phyloP scores from a whole-genome alignment of 257 asterid species.

The Solanum verrucosum region DNA sequence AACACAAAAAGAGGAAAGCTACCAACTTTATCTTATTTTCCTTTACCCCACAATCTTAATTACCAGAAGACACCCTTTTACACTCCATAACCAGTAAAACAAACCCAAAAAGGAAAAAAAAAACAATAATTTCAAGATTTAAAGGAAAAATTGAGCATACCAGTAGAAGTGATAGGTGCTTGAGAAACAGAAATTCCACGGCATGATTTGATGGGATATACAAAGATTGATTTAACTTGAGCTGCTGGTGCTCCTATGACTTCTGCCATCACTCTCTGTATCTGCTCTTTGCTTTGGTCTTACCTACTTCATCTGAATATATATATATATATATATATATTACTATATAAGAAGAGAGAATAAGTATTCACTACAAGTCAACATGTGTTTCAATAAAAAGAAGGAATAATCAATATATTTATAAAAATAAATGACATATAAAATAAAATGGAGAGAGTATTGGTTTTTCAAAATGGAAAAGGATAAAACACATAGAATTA shows the following conservation, averaged over 20 bases:
- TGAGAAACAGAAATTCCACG: conserved; percentile 52
- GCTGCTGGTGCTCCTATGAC: conserved; percentile 5
- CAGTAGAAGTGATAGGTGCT: conserved; percentile 51
- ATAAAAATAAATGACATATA: too few species aligned
- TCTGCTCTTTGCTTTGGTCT: background rate
- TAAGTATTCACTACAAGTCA: too few species aligned
- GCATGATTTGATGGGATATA: conserved; percentile 80
- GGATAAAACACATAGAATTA: too few species aligned
- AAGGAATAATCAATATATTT: too few species aligned
- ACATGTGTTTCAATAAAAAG: too few species aligned
- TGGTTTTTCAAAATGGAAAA: too few species aligned
- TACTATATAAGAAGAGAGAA: too few species aligned
- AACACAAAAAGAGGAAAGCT: background rate
- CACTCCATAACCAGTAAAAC: background rate
- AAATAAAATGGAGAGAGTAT: too few species aligned
- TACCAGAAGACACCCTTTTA: background rate
- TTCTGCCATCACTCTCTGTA: conserved; percentile 10
- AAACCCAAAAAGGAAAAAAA: background rate
- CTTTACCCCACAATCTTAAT: background rate
- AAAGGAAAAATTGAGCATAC: conserved; percentile 3
- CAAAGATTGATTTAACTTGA: conserved; percentile 35
- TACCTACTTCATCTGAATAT: background rate
- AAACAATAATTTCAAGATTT: background rate
- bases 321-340: background rate
- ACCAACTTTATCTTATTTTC: background rate